These are phyloP conservation scores for Uronychia setigera DNA, from an alignment of 73 alveolate genomes.

Conservation along the genomic window DNA sequence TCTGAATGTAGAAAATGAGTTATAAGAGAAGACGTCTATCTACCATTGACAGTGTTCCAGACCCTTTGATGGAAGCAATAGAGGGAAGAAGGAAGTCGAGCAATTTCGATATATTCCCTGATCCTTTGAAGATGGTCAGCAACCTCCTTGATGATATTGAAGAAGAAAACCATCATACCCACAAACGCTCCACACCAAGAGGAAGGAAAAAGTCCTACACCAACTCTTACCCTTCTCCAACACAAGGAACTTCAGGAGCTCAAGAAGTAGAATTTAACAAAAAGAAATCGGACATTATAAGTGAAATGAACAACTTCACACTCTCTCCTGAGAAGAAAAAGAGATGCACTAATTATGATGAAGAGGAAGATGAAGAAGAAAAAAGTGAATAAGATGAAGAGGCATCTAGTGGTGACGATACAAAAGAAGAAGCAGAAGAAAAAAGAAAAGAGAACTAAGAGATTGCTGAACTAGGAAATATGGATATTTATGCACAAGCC, in stretches of 20 bases:
- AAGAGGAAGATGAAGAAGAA: constrained; percentile 22
- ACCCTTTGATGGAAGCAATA: constrained; percentile 13
- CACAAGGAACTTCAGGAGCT: constrained; percentile 4
- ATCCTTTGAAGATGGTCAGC: constrained; percentile 31
- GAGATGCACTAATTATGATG: constrained; percentile 10
- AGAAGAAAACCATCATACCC: constrained; percentile 21
- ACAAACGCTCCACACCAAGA: too few relatives aligned
- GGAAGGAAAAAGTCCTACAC: too few relatives aligned
- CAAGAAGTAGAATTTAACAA: neutral
- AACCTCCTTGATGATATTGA: constrained; percentile 33
- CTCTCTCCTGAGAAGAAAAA: neutral
- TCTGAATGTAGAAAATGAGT: neutral
- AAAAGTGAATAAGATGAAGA: neutral
- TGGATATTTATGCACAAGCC: constrained; percentile 66
- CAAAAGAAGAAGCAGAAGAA: constrained; percentile 11
- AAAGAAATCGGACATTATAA: constrained; percentile 25
- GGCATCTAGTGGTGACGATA: neutral
- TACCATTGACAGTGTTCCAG: constrained; percentile 40
- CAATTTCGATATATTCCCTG: constrained; percentile 32
- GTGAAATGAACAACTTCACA: neutral
- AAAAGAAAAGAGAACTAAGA: constrained; percentile 43
- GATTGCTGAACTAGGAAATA: too few relatives aligned
- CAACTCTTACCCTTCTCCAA: neutral
- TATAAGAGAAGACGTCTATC: constrained; percentile 25
- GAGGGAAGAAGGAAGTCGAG: constrained; percentile 44